Evolutionary conservation across 352 stramenopile species (phyloP).

Genomic region (Phytophthora multivora): DNA sequence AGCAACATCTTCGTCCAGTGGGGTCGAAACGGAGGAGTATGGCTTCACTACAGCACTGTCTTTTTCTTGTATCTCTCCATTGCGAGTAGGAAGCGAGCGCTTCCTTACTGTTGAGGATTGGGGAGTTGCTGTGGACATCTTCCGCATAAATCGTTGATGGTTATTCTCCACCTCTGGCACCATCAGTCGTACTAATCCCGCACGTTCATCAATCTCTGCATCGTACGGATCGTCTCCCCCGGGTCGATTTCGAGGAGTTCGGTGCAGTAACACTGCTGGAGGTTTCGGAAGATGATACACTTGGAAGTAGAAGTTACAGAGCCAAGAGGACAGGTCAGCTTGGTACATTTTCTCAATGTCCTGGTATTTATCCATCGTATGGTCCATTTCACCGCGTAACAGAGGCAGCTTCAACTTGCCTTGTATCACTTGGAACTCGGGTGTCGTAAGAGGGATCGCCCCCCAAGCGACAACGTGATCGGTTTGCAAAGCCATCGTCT

Average conservation of each 20-base stretch:
- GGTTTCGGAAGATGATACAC: conserved; percentile 50
- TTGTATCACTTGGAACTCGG: conserved; percentile 60
- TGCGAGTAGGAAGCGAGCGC: not conserved
- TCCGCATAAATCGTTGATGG: conserved; percentile 48
- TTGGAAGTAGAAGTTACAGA: conserved; percentile 92
- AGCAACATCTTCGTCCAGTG: conserved; percentile 19
- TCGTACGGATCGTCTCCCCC: conserved; percentile 35
- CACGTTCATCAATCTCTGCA: conserved; percentile 58
- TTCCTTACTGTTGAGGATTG: conserved; percentile 8
- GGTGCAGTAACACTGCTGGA: conserved; percentile 19
- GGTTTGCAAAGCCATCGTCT: conserved; percentile 19
- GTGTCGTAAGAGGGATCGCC: conserved; percentile 73
- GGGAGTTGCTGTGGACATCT: conserved; percentile 29
- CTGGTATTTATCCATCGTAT: conserved; percentile 75
- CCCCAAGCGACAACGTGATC: conserved; percentile 88
- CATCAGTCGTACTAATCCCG: conserved; percentile 29
- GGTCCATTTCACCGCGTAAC: conserved; percentile 82
- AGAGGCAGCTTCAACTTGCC: conserved; percentile 89
- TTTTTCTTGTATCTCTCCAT: not conserved
- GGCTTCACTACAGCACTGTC: conserved; percentile 12
- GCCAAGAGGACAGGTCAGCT: conserved; percentile 79
- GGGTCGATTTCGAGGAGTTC: conserved; percentile 1
- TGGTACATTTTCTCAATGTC: conserved; percentile 74
- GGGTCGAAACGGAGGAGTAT: conserved; percentile 30
- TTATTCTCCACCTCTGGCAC: conserved; percentile 47